Evolutionary conservation across 495 filamentous ascomycete species (phyloP), one percentile per base, ranked within the genome.

Genomic region (Paragyromitra xinjiangensis): DNA sequence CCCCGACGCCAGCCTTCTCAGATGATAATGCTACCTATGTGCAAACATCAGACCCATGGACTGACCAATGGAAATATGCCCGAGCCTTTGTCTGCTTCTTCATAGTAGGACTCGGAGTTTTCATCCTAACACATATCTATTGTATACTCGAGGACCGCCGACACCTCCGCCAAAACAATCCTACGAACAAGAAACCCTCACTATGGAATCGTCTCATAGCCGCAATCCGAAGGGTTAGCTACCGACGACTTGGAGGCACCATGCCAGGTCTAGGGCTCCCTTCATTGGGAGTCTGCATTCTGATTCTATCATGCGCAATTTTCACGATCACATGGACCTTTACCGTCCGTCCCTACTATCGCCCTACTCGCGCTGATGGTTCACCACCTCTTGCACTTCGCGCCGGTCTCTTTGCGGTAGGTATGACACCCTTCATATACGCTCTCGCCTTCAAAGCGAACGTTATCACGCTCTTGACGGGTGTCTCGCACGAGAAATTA

Each of bases 401-500:
- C 19, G 73, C 85, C 0, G 89, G 87, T 8, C 87, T 85, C 81
- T 86, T 90, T 84, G 85, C 87, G 6, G 55, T 87, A 11, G 88
- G 85, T 0, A 84, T 85, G 56, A 71, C 88, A 29, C 88, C 89
- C 1, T 87, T 90, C 65, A 74, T 89, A 14, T 82, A 89, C 78
- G 85, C 83, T 34, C 80, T 84, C 61, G 50, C 75, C 73, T 66
- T 76, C 59, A 67, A 82, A 75, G 78, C 80, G 0, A 87, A 88
- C 67, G 81, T 85, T 12, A 86, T 91, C 64, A 85, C 87, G 0
- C 78, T 84, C 12, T 63, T 89, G 11, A 91, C 88, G 0, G 87
- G 88, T 0, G 84, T 89, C 19, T 85, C 87, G 3, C 87, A 88
- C 65, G 89, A 90, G 67, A 87, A 87, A 65, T 81, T 90, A 0